A percentile compares a stretch with the other conserved stretches of the same genome.
These are phyloP conservation scores for Podaxis carcinomalis DNA, from an alignment of 768 basidiomycete species.

Conservation along the genomic window DNA sequence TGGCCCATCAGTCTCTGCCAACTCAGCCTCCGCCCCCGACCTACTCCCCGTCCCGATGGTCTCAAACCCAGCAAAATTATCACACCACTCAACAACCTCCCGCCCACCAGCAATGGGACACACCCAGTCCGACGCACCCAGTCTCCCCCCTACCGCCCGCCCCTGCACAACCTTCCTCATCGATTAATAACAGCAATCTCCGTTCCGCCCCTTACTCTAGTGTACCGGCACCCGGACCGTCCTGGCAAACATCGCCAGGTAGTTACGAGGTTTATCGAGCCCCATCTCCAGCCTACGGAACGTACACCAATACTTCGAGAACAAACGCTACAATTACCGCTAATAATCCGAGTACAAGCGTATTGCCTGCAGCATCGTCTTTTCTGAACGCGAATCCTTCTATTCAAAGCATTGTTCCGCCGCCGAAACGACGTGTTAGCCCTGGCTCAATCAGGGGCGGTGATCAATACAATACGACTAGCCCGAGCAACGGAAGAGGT, in stretches of 20 bases:
- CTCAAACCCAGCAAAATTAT: slow-evolving; percentile 20
- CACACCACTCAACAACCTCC: not conserved
- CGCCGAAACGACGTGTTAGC: slow-evolving; percentile 52
- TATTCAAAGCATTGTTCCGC: slow-evolving; percentile 45
- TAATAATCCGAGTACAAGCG: slow-evolving; percentile 25
- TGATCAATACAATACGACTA: slow-evolving; percentile 32
- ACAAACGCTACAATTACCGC: slow-evolving; percentile 23
- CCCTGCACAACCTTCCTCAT: not conserved
- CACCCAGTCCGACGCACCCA: slow-evolving; percentile 23
- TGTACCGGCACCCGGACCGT: slow-evolving; percentile 1
- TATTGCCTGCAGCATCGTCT: slow-evolving; percentile 21
- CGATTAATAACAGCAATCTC: slow-evolving; percentile 1
- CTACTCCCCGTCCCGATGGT: slow-evolving; percentile 39
- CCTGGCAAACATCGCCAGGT: slow-evolving; percentile 5
- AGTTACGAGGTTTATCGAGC: slow-evolving; percentile 20
- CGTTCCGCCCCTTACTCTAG: slow-evolving; percentile 9
- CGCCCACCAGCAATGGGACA: slow-evolving; percentile 5
- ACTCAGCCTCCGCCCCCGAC: slow-evolving; percentile 28
- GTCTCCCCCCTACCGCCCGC: slow-evolving; percentile 24
- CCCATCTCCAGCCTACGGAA: slow-evolving; percentile 25
- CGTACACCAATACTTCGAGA: slow-evolving; percentile 21
- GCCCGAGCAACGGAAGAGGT: slow-evolving; percentile 41
- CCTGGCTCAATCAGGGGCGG: slow-evolving; percentile 42
- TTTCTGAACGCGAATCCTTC: not conserved
- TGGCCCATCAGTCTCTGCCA: slow-evolving; percentile 31